Percentiles rank a stretch among this genome's conserved stretches.
These are phyloP conservation scores for Geopyxis carbonaria DNA, from an alignment of 495 filamentous ascomycete genomes.

Conservation along the genomic window DNA sequence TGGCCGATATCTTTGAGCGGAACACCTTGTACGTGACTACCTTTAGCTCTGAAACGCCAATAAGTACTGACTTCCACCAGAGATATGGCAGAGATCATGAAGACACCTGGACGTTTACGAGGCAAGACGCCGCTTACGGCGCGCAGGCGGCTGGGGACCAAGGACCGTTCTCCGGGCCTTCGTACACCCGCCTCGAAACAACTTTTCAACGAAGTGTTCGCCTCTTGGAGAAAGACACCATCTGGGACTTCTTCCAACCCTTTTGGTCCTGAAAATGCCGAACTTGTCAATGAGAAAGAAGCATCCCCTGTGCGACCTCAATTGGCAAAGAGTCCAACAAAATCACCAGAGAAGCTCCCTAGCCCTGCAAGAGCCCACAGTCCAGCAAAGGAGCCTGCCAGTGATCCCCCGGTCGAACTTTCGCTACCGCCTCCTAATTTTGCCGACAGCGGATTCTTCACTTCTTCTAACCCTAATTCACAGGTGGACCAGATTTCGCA, in stretches of 20 bases:
- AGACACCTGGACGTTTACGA: constrained; percentile 84
- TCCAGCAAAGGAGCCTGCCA: neutral
- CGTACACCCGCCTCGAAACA: too few species aligned
- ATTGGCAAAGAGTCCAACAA: constrained; percentile 2
- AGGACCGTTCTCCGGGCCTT: too few species aligned
- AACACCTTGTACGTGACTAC: constrained; percentile 36
- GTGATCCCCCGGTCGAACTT: neutral
- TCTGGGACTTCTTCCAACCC: too few species aligned
- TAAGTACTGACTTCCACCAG: constrained; percentile 27
- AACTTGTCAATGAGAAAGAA: too few species aligned
- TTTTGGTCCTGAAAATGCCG: too few species aligned
- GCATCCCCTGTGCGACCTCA: too few species aligned
- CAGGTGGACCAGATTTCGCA: constrained; percentile 3
- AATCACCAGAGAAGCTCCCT: constrained; percentile 1
- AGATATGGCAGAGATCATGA: constrained; percentile 82
- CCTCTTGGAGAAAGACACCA: too few species aligned
- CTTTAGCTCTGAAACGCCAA: neutral
- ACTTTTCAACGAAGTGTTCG: too few species aligned
- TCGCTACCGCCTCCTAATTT: constrained; percentile 2
- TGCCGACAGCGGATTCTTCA: constrained; percentile 6
- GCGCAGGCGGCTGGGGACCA: too few species aligned
- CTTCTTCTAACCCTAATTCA: constrained; percentile 6
- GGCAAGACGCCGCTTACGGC: constrained; percentile 97
- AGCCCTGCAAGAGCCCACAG: constrained; percentile 1
- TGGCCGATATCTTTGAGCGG: constrained; percentile 79